Base-by-base conservation (phyloP, 2,329 filamentous ascomycete species). In the Magnaporthiopsis rhizophila region DNA sequence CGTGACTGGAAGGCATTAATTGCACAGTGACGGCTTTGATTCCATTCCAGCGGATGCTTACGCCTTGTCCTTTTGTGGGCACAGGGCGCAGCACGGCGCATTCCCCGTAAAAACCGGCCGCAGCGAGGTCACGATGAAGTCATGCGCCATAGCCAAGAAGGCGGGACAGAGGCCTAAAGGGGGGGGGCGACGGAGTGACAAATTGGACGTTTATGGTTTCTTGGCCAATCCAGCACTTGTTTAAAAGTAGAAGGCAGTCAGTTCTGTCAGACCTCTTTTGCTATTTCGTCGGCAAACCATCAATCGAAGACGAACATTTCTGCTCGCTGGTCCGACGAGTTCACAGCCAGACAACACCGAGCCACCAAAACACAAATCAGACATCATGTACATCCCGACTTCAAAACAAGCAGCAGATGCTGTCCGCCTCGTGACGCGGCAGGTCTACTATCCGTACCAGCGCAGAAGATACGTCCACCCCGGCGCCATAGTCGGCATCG, bases 41-140 rank as follows among this genome's bases (percentile, higher is more conserved):
- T 21, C 45, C 45, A 11, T 36, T 36, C 12, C 32, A 12, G 9
- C 12, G 34, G 2, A 3, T 38, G 36, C 36, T 15, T 38, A 38
- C 12, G 36, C 12, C 12, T 26, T 26, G 26, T 9, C 11, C 9
- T 11, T 34, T 34, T 21, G 38, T 18, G 13, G 6, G 38, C 38
- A 45, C 18, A 9, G 38, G 45, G 18, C n/a, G 45, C n/a, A 24
- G 45, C 45, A n/a, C 45, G 24, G 18, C 45, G 12, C 2, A 24
- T 21, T n/a, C 45, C 45, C 45, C 45, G 45, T 7, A 53, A n/a
- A 24, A 53, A 53, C 2, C 45, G 13, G 45, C 45, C 45, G 45
- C 45, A 53, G 45, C 45, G 21, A 9, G 45, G 45, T 61, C 59
- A 61, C 34, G 24, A 61, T 61, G 59, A 61, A 38, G 59, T 61